Evolutionary conservation across 2,329 filamentous ascomycete genomes (phyloP).

Genomic region (Cytospora leucostoma): DNA sequence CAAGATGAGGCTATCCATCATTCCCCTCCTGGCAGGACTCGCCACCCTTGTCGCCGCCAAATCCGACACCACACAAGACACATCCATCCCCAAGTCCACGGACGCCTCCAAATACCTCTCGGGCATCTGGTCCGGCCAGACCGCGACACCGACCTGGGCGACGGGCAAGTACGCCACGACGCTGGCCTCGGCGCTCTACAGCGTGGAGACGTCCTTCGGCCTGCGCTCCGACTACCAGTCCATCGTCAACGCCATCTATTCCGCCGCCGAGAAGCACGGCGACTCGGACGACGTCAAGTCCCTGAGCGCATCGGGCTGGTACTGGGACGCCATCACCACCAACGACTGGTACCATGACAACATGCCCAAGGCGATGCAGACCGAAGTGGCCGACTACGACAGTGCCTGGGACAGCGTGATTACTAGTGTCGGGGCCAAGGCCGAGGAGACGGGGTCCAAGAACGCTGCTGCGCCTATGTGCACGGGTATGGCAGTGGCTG

Average conservation of each 20-base stretch:
- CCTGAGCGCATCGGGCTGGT: conserved; percentile 23
- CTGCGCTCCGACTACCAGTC: conserved; percentile 27
- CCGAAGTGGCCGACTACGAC: conserved; percentile 25
- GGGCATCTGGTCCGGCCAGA: conserved; percentile 4
- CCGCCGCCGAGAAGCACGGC: conserved; percentile 25
- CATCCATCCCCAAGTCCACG: conserved; percentile 20
- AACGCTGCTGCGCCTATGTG: conserved; percentile 23
- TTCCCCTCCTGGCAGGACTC: conserved; percentile 9
- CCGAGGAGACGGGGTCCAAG: background rate
- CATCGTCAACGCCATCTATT: conserved; percentile 28
- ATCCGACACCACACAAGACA: conserved; percentile 3
- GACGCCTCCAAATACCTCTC: conserved; percentile 17
- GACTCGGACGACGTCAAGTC: conserved; percentile 23
- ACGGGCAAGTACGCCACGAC: conserved; percentile 29
- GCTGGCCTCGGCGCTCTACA: conserved; percentile 29
- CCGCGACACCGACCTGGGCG: conserved; percentile 28
- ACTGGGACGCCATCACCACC: conserved; percentile 29
- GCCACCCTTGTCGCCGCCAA: conserved; percentile 18
- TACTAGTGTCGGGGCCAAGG: conserved; percentile 27
- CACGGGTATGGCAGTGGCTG: conserved; percentile 21
- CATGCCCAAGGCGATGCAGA: conserved; percentile 23
- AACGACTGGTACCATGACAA: conserved; percentile 28
- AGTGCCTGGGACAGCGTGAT: conserved; percentile 25
- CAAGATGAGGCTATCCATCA: conserved; percentile 10
- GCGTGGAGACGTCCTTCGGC: conserved; percentile 28